Percentiles rank a stretch among this genome's conserved stretches.
These are phyloP conservation scores for Cutaneotrichosporon sp. DNA, from an alignment of 1,284 basidiomycete genomes.

Conservation along the genomic window DNA sequence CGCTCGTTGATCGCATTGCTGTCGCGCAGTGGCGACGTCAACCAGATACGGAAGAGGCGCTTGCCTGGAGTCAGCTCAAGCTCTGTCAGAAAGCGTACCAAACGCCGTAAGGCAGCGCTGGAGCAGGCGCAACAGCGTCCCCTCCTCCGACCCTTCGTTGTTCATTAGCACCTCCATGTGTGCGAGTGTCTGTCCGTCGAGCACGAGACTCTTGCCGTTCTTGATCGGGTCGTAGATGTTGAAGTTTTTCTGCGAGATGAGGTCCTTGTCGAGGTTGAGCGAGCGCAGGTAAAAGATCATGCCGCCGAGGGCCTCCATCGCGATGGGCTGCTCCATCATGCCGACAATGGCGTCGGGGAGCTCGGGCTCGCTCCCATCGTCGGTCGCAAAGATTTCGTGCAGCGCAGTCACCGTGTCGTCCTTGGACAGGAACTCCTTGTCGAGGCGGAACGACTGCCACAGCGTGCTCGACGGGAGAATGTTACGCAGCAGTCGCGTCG, in stretches of 20 bases:
- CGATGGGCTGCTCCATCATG: constrained; percentile 61
- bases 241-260: constrained; percentile 89
- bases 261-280: constrained; percentile 88
- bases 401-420: constrained; percentile 68
- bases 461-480: constrained; percentile 71
- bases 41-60: constrained; percentile 57
- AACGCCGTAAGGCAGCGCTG: constrained; percentile 82
- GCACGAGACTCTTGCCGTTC: constrained; percentile 68
- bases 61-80: constrained; percentile 6
- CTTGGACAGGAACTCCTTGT: constrained; percentile 71
- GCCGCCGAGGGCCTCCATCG: constrained; percentile 76
- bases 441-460: constrained; percentile 69
- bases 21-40: constrained; percentile 79
- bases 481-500: constrained; percentile 71
- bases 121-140: constrained; percentile 76
- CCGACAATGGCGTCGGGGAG: constrained; percentile 70
- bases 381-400: constrained; percentile 58
- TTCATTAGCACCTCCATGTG: constrained; percentile 90
- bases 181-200: constrained; percentile 89
- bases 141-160: constrained; percentile 83
- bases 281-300: constrained; percentile 90
- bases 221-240: constrained; percentile 94
- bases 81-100: constrained; percentile 52
- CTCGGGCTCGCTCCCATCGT: constrained; percentile 47
- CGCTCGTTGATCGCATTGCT: constrained; percentile 76